Conservation (phyloP, 257 asterid genomes). For the Solanum appendiculatum region DNA sequence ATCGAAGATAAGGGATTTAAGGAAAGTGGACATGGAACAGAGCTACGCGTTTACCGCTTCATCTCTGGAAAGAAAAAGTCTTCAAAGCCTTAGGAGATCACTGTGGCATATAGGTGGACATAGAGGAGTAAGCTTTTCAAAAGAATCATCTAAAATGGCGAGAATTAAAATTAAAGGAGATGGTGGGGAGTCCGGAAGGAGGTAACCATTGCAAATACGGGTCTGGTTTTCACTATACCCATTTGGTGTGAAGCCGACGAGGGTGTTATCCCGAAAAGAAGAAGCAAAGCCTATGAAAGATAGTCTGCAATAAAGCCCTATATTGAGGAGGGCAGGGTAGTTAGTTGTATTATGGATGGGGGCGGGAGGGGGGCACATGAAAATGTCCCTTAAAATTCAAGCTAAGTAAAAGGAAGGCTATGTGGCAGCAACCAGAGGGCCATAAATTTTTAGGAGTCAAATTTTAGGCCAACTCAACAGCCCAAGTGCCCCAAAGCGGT, state of each 20-base stretch:
- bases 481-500: background rate
- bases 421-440: background rate
- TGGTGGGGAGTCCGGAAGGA: background rate
- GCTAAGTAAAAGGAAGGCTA: background rate
- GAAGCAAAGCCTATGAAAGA: background rate
- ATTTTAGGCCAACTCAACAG: background rate
- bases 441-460: background rate
- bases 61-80: background rate
- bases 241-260: background rate
- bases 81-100: background rate
- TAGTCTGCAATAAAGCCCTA: background rate
- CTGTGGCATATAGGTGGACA: background rate
- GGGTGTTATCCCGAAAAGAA: background rate
- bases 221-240: background rate
- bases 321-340: background rate
- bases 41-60: background rate
- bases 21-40: background rate
- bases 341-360: background rate
- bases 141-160: background rate
- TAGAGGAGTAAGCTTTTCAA: background rate
- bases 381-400: background rate
- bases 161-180: background rate
- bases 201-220: background rate
- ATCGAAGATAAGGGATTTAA: background rate
- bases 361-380: background rate